Conservation (phyloP, 208 protist species). For the Trypanosoma caninum region DNA sequence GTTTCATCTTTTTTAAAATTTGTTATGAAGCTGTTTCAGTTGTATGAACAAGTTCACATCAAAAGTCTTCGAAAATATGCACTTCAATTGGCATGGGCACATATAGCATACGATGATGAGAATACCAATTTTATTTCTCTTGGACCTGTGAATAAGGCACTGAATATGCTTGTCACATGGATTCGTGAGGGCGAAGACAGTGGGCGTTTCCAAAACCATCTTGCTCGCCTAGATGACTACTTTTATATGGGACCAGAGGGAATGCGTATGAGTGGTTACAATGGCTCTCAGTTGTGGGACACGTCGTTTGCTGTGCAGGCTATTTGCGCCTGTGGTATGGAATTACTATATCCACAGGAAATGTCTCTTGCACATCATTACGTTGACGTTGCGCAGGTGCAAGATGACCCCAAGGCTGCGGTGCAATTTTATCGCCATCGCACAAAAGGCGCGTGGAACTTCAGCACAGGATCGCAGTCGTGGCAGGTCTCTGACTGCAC, state of each 20-base stretch:
- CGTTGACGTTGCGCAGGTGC: constrained; percentile 91
- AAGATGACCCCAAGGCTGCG: constrained; percentile 80
- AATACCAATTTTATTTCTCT: constrained; percentile 96
- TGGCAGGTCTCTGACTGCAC: constrained; percentile 98
- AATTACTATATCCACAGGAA: constrained; percentile 55
- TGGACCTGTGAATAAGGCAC: constrained; percentile 94
- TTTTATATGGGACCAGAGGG: constrained; percentile 93
- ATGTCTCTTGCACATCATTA: constrained; percentile 91
- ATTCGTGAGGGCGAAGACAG: constrained; percentile 85
- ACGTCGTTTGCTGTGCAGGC: constrained; percentile 96
- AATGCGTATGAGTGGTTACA: constrained; percentile 98
- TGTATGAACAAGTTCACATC: constrained; percentile 81
- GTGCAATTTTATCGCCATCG: constrained; percentile 92
- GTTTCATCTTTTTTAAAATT: constrained; percentile 71
- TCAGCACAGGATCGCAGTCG: constrained; percentile 93
- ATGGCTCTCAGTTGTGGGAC: constrained; percentile 98
- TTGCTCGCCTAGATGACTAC: constrained; percentile 93
- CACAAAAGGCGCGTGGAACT: constrained; percentile 97
- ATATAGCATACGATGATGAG: constrained; percentile 95
- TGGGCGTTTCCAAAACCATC: constrained; percentile 82
- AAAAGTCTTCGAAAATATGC: constrained; percentile 77
- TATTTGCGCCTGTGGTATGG: constrained; percentile 76
- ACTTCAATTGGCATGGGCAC: constrained; percentile 75
- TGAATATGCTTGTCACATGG: constrained; percentile 96
- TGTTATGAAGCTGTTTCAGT: constrained; percentile 38